Conservation (phyloP, 768 basidiomycete species). For the Mycena latifolia region DNA sequence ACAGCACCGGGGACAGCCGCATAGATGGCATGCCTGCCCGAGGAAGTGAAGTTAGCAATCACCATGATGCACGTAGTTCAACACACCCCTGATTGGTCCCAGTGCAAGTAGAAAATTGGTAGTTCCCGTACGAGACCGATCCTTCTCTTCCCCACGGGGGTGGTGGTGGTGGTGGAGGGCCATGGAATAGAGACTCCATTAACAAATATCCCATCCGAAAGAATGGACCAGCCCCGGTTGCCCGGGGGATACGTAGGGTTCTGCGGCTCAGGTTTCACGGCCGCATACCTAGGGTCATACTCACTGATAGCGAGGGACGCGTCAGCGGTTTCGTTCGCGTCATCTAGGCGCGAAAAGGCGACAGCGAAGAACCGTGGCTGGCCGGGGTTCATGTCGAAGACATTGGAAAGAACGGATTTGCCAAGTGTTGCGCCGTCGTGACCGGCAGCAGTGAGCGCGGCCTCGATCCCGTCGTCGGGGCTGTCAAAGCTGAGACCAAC, state of each 20-base stretch:
- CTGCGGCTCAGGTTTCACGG: constrained; percentile 3
- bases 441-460: constrained; percentile 5
- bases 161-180: background rate
- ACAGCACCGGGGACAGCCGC: constrained; percentile 26
- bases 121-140: constrained; percentile 20
- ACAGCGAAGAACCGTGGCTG: constrained; percentile 21
- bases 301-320: constrained; percentile 17
- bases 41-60: too few species aligned
- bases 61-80: too few species aligned
- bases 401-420: constrained; percentile 22
- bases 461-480: background rate
- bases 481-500: constrained; percentile 26
- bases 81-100: background rate
- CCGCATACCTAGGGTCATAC: constrained; percentile 15
- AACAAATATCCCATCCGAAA: constrained; percentile 7
- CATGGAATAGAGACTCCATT: constrained; percentile 8
- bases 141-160: background rate
- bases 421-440: constrained; percentile 7
- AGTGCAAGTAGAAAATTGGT: constrained; percentile 11
- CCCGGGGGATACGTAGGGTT: background rate
- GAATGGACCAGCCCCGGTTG: constrained; percentile 5
- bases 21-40: constrained; percentile 17
- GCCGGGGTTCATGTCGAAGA: constrained; percentile 26
- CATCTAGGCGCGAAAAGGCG: constrained; percentile 16
- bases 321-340: constrained; percentile 1